These are phyloP conservation scores for Solanum aculeatissimum DNA, from an alignment of 305 asterid genomes.

Conservation along the genomic window DNA sequence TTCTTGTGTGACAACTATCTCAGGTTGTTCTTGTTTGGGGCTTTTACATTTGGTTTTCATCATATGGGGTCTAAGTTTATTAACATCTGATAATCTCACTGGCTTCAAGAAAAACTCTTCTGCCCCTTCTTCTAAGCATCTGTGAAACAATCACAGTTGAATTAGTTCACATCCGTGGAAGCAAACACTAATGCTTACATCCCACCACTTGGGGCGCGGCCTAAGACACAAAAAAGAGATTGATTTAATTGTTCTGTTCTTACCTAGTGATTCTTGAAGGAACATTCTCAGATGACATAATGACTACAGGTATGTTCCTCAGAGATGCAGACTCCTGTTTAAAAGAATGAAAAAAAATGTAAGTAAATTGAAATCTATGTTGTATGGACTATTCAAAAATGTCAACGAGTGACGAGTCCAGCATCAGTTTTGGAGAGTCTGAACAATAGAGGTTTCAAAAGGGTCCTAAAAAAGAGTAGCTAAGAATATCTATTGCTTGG, in stretches of 20 bases:
- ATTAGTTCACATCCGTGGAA: background rate
- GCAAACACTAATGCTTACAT: too few species aligned
- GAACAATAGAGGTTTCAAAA: too few species aligned
- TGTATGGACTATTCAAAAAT: background rate
- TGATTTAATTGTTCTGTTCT: background rate
- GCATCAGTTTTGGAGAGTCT: too few species aligned
- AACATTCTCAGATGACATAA: slow-evolving; percentile 92
- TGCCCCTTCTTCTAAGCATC: slow-evolving; percentile 95
- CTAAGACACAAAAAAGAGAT: background rate
- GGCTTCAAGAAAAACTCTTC: slow-evolving; percentile 84
- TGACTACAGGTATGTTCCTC: slow-evolving; percentile 76
- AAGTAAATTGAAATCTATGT: background rate
- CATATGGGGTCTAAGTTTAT: slow-evolving; percentile 55
- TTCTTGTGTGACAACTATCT: slow-evolving; percentile 9
- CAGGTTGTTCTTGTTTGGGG: slow-evolving; percentile 22
- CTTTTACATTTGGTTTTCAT: slow-evolving; percentile 43
- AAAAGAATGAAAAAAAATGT: background rate
- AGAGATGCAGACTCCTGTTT: slow-evolving; percentile 72
- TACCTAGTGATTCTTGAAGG: slow-evolving; percentile 93
- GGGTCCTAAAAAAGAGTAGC: too few species aligned
- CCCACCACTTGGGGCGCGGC: too few species aligned
- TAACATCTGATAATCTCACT: slow-evolving; percentile 64
- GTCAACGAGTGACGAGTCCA: too few species aligned
- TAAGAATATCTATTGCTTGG: too few species aligned
- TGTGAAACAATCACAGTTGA: slow-evolving; percentile 3